phyloP scores from a whole-genome alignment of 2,329 filamentous ascomycete genomes.

The Cytospora chrysosperma region DNA sequence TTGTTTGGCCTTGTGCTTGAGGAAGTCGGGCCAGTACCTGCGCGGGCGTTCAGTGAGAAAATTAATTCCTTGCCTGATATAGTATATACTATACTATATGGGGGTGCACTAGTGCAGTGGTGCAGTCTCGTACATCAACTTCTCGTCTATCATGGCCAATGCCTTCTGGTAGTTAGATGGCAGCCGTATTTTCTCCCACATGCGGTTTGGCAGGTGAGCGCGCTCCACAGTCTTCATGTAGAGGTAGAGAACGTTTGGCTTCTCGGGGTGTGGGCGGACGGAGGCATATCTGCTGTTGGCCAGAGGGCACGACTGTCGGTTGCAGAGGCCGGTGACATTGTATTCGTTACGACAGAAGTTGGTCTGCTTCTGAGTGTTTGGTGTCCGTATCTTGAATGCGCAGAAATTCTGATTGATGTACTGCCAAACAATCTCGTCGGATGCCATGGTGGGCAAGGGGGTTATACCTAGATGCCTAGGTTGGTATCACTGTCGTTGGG shows the following conservation, averaged over 20 bases:
- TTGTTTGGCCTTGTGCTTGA: constrained; percentile 95
- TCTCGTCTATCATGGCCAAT: constrained; percentile 80
- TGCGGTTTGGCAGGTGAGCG: constrained; percentile 80
- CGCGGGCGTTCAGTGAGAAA: neutral
- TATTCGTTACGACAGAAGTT: constrained; percentile 96
- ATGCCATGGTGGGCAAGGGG: constrained; percentile 62
- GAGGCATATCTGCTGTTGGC: constrained; percentile 94
- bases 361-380: constrained; percentile 65
- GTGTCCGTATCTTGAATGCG: constrained; percentile 82
- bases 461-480: neutral
- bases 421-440: constrained; percentile 96
- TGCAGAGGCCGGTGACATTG: constrained; percentile 82
- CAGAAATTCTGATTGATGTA: constrained; percentile 68
- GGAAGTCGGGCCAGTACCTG: constrained; percentile 75
- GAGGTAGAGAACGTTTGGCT: constrained; percentile 64
- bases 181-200: constrained; percentile 92
- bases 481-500: neutral
- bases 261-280: constrained; percentile 71
- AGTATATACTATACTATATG: no score
- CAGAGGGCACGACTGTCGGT: constrained; percentile 83
- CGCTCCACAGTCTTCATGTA: constrained; percentile 97
- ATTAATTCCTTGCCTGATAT: neutral
- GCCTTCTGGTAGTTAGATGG: constrained; percentile 89
- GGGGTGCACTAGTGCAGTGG: neutral
- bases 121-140: constrained; percentile 65